Evolutionary conservation across 148 eudicot species (phyloP).

Genomic region (Vaccinium corymbosum): DNA sequence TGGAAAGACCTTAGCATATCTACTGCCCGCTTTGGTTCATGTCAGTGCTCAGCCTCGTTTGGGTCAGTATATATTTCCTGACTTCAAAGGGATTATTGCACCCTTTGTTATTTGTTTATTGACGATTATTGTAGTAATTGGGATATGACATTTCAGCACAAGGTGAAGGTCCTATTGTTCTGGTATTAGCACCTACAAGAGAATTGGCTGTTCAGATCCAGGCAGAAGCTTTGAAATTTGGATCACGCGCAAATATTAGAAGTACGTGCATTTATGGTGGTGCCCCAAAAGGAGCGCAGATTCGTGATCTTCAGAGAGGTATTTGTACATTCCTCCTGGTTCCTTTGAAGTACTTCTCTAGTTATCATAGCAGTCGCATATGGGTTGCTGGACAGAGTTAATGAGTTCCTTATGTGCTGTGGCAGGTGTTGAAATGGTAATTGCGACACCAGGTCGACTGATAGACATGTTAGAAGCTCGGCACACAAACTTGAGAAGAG

Average conservation of each 20-base stretch:
- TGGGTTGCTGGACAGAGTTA: neutral
- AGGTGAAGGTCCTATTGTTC: slow-evolving; percentile 90
- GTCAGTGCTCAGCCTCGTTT: slow-evolving; percentile 86
- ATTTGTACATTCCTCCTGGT: neutral
- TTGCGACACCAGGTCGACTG: slow-evolving; percentile 94
- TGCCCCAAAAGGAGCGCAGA: slow-evolving; percentile 98
- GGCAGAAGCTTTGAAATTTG: slow-evolving; percentile 81
- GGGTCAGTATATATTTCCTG: slow-evolving; percentile 43
- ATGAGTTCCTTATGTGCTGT: slow-evolving; percentile 12
- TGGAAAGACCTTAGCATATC: slow-evolving; percentile 91
- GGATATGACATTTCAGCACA: slow-evolving; percentile 39
- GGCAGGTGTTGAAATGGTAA: slow-evolving; percentile 92
- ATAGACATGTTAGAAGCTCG: slow-evolving; percentile 95
- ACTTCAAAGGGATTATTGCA: neutral
- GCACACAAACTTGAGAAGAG: slow-evolving; percentile 85
- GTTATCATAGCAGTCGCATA: neutral
- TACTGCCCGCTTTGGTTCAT: slow-evolving; percentile 87
- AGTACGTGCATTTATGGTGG: slow-evolving; percentile 96
- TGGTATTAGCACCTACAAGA: slow-evolving; percentile 92
- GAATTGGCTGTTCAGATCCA: slow-evolving; percentile 98
- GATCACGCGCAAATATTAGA: slow-evolving; percentile 54
- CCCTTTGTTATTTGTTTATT: slow-evolving; percentile 3
- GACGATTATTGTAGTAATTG: neutral
- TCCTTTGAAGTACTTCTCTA: neutral
- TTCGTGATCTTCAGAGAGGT: slow-evolving; percentile 93